Conservation (phyloP, 1,139 yeast species). For the Pichia cactophila region DNA sequence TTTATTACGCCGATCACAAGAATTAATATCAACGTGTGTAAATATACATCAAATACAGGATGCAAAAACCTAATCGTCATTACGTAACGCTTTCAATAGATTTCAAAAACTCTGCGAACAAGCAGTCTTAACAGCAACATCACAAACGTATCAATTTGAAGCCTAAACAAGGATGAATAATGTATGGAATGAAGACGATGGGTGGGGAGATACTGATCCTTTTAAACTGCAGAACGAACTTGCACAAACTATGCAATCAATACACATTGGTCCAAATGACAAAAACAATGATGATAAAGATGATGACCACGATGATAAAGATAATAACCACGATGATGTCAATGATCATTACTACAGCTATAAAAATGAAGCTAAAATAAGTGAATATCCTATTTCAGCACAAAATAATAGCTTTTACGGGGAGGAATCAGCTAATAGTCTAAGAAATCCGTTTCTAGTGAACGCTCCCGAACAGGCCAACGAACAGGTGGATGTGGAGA, state of each 20-base stretch:
- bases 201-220: slow-evolving; percentile 10
- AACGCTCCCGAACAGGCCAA: neutral
- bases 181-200: slow-evolving; percentile 3
- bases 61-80: too few species aligned
- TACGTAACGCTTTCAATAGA: neutral
- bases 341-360: slow-evolving; percentile 1
- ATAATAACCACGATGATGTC: slow-evolving; percentile 1
- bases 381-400: neutral
- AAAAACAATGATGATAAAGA: slow-evolving; percentile 4
- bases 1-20: neutral
- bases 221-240: slow-evolving; percentile 23
- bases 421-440: slow-evolving; percentile 3
- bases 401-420: slow-evolving; percentile 11
- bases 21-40: neutral
- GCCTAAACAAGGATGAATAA: neutral
- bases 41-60: too few species aligned
- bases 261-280: slow-evolving; percentile 11
- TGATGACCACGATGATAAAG: slow-evolving; percentile 2
- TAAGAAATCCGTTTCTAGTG: slow-evolving; percentile 20
- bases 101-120: too few species aligned
- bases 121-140: neutral
- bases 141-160: neutral
- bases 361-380: slow-evolving; percentile 1
- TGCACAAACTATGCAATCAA: slow-evolving; percentile 23
- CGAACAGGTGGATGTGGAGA: slow-evolving; percentile 16